Conservation (phyloP, 2,329 filamentous ascomycete genomes). For the Amauroascus verrucosus region DNA sequence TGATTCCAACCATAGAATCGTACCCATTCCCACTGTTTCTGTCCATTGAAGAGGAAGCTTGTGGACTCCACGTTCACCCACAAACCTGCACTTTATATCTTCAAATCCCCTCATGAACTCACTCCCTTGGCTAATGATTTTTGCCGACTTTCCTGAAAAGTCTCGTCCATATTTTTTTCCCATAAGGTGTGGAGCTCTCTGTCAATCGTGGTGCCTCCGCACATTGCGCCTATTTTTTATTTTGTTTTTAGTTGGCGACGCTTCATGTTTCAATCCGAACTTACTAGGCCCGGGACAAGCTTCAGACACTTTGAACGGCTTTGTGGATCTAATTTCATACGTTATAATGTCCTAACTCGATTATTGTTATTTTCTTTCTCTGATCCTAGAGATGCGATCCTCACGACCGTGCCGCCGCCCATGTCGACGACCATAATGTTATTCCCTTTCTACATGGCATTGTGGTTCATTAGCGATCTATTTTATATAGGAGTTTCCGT, state of each 20-base stretch:
- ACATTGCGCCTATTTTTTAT: constrained; percentile 21
- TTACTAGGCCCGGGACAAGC: constrained; percentile 11
- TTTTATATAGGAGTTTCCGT: background rate
- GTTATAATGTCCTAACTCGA: constrained; percentile 15
- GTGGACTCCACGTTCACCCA: background rate
- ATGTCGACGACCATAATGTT: constrained; percentile 16
- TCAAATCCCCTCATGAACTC: constrained; percentile 25
- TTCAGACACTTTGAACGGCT: constrained; percentile 8
- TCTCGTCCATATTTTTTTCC: constrained; percentile 18
- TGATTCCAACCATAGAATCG: background rate
- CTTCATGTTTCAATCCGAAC: background rate
- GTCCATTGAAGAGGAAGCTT: constrained; percentile 8
- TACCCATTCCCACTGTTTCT: constrained; percentile 1
- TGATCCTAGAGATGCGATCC: background rate
- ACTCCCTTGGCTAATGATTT: constrained; percentile 19
- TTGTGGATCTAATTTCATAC: background rate
- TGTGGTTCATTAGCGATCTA: background rate
- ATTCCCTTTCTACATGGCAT: background rate
- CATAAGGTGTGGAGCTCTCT: constrained; percentile 21
- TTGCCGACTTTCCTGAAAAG: constrained; percentile 16
- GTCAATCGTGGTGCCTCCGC: constrained; percentile 24
- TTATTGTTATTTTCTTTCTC: background rate
- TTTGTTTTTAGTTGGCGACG: background rate
- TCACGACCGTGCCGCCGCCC: constrained; percentile 19
- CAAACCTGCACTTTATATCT: constrained; percentile 19